Evolutionary conservation across 1,284 basidiomycete genomes (phyloP), one percentile per base, ranked within the genome.

Genomic region (Ceratobasidium sp.): DNA sequence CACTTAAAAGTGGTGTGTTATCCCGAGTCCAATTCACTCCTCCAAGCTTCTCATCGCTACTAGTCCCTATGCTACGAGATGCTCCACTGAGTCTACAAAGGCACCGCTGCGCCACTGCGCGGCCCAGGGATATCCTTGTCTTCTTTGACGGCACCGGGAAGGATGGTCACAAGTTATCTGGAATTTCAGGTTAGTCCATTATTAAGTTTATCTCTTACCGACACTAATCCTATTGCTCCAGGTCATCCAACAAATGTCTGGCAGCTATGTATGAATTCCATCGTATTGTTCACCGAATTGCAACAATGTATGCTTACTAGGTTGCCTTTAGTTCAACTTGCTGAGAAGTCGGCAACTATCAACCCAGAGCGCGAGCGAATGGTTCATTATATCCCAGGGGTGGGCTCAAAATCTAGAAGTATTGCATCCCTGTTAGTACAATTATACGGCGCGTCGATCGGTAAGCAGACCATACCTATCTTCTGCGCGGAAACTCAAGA

Each of bases 221-320:
- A 11, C 9, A 29, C 24, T 63, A 2, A 41, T 31, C 29, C 48
- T 29, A 27, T 11, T 27, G 17, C 15, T 33, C 15, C 27, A 62
- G 59, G 45, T 27, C 0, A 47, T 48, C 36, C 54, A 24, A 57
- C 54, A n/a, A 57, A 57, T 57, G 54, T 57, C 27, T 57, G 54
- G 54, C 3, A 57, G 54, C 54, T 57, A 17, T 57, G 54, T 57
- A 57, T 6, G 54, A 57, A 19, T 22, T 57, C 22, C 29, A 29
- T 57, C 22, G 29, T 57, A 29, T 24, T 57, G 8, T 57, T 57
- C 22, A 57, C 24, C 29, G 8, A 9, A 11, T 54, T 54, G 9
- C 36, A 41, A 41, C 36, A 11, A 41, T 11, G 6, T 41, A n/a
- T 41, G 4, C 15, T 27, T 17, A 57, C 17, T 57, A 24, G 51